A percentile compares a stretch with the other conserved stretches of the same genome.
Conservation (phyloP, 225 moss, liverwort and hornwort species). For the Straminergon stramineum region DNA sequence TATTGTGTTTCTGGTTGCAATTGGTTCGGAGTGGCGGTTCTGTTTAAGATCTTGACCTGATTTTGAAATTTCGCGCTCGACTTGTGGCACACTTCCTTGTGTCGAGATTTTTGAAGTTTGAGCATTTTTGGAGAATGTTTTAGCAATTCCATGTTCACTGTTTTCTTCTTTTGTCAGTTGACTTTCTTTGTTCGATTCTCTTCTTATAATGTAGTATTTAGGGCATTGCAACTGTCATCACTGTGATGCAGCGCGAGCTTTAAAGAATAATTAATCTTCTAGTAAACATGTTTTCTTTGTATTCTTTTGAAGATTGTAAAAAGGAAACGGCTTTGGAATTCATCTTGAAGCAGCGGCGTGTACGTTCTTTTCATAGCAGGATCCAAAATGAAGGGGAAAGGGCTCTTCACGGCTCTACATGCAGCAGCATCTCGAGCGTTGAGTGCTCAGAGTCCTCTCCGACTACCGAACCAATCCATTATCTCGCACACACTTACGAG, state of each 20-base stretch:
- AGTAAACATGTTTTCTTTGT: neutral
- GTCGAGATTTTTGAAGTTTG: neutral
- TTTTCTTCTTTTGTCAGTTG: neutral
- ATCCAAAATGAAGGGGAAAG: slow-evolving; percentile 19
- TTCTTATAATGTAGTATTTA: neutral
- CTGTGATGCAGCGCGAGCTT: neutral
- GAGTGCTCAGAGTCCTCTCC: neutral
- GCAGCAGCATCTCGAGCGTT: slow-evolving; percentile 21
- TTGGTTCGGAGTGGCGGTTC: neutral
- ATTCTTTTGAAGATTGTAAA: neutral
- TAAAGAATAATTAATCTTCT: neutral
- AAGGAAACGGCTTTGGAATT: neutral
- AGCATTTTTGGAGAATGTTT: neutral
- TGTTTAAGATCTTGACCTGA: neutral
- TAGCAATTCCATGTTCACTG: neutral
- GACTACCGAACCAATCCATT: neutral
- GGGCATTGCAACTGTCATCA: neutral
- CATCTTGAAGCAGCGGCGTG: neutral
- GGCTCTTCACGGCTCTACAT: slow-evolving; percentile 8
- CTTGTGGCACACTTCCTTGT: neutral
- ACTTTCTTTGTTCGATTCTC: neutral
- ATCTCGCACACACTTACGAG: neutral
- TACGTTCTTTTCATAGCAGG: neutral
- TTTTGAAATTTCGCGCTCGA: neutral
- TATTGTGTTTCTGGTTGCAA: neutral